Evolutionary conservation across 257 asterid species (phyloP), one percentile per base, ranked within the genome.

Genomic region (Cruciata laevipes): DNA sequence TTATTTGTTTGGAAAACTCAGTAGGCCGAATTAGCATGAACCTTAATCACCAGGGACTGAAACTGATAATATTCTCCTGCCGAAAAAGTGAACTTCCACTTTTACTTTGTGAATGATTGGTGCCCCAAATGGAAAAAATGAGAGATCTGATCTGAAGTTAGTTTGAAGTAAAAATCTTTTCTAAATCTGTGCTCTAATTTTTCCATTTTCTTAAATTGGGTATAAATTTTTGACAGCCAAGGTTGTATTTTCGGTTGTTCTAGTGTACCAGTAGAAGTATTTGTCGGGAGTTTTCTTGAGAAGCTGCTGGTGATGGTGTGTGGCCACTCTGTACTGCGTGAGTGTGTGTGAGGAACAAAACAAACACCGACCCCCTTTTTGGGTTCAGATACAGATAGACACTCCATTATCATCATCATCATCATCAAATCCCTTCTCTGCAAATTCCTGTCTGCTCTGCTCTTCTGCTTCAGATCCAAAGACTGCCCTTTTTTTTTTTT

Each of bases 241-340:
- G 2, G 6, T 17, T 17, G 55, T 47, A 37, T 40, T 27, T 27
- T 27, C 30, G 30, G 30, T 27, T 27, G 11, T 8, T n/a, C 47
- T 27, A 65, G 21, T 30, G 70, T 66, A 52, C 32, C 38, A n/a
- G 21, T 32, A 7, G 51, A 42, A 13, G 71, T 37, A 51, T 60
- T 44, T 23, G 69, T 44, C 27, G 66, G 51, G 44, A 35, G 40
- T 24, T 20, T 30, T 47, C 51, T 42, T 13, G 51, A 47, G 70
- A 30, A 51, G 71, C 35, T 52, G 71, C 25, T 25, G 69, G 5
- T 25, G 5, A 59, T 25, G 38, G 37, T 17, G 47, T 42, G 71
- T 67, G 71, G 63, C 71, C 63, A 67, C 71, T 53, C 71, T 67
- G 63, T 57, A 67, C 49, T 66, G 31, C 20, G 55, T 47, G 55